Conservation (phyloP, 306 rosid genomes). For the Argentina anserina region DNA sequence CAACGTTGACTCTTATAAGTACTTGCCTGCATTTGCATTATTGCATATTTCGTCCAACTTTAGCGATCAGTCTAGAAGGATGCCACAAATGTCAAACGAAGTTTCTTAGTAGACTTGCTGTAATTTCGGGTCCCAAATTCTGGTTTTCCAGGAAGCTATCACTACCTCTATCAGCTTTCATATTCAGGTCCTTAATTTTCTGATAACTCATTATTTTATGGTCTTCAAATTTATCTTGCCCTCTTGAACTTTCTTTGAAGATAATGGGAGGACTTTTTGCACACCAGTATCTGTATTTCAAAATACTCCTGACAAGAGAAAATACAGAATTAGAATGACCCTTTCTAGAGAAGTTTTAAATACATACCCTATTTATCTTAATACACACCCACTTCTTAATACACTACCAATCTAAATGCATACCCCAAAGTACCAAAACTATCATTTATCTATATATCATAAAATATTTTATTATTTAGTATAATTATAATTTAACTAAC, state of each 20-base stretch:
- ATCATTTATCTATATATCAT: no score
- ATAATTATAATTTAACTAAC: no score
- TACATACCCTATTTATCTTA: no score
- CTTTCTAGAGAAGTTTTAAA: no score
- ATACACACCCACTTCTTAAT: no score
- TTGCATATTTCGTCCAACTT: background rate
- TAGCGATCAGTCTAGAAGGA: background rate
- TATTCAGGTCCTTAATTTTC: background rate
- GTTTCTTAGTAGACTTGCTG: background rate
- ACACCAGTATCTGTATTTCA: no score
- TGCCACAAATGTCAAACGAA: background rate
- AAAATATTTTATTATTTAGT: no score
- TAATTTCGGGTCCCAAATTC: background rate
- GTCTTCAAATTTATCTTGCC: background rate
- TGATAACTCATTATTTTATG: background rate
- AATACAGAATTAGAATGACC: no score
- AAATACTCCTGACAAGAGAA: no score
- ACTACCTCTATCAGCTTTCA: background rate
- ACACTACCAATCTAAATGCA: no score
- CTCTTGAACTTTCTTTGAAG: background rate
- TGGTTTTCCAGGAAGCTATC: background rate
- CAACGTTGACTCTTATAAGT: background rate
- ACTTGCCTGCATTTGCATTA: background rate
- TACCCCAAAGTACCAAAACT: no score
- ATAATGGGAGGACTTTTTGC: background rate